These are phyloP conservation scores for Phaffomyces thermotolerans DNA, from an alignment of 805 yeast species.

Conservation along the genomic window DNA sequence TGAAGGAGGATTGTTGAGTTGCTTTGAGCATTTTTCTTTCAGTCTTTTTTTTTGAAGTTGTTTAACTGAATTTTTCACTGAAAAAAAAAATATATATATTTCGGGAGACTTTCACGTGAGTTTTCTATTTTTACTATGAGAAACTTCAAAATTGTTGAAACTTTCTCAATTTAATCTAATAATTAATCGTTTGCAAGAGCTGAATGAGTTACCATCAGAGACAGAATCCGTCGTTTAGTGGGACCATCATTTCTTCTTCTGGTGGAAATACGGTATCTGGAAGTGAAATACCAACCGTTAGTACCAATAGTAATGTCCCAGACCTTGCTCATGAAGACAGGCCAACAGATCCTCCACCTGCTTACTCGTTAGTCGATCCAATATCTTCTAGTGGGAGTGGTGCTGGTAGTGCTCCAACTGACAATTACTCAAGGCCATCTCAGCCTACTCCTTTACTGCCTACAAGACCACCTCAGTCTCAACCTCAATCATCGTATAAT, in stretches of 20 bases:
- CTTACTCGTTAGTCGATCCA: slow-evolving; percentile 28
- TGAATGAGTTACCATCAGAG: background rate
- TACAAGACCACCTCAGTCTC: background rate
- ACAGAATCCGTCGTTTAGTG: background rate
- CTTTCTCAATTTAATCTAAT: no score
- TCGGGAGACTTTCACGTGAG: no score
- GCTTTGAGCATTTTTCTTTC: background rate
- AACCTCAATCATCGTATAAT: background rate
- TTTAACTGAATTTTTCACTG: no score
- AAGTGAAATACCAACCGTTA: background rate
- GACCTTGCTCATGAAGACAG: slow-evolving; percentile 10
- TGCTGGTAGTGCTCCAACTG: background rate
- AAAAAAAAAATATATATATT: no score
- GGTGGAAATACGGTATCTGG: background rate
- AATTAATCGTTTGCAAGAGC: no score
- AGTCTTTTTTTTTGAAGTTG: no score
- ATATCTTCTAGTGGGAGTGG: background rate
- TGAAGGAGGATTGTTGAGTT: background rate
- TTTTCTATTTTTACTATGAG: no score
- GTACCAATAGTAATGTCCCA: background rate
- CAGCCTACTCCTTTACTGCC: background rate
- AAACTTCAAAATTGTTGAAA: no score
- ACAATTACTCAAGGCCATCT: background rate
- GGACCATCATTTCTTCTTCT: no score
- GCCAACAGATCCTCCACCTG: slow-evolving; percentile 28